Evolutionary conservation across 371 early-diverging fungal species (phyloP).

Genomic region (Aphelidium insulamus): DNA sequence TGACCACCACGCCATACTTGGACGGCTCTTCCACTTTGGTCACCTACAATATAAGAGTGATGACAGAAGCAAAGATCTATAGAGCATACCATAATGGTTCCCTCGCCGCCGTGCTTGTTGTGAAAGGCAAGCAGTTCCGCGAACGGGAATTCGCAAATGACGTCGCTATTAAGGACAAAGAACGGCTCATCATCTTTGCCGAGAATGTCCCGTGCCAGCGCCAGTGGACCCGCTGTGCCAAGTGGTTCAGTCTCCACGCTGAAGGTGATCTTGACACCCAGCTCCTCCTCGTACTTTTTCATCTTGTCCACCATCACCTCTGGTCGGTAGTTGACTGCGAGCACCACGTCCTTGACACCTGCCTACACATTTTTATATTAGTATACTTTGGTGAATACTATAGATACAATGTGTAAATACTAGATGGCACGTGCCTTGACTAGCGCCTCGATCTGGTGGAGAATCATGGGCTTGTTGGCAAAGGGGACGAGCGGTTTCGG

Average conservation of each 20-base stretch:
- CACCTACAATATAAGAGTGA: constrained; percentile 14
- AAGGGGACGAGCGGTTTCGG: constrained; percentile 99
- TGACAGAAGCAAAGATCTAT: background rate
- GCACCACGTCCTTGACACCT: constrained; percentile 90
- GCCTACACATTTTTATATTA: constrained; percentile 25
- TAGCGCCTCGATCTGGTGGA: constrained; percentile 95
- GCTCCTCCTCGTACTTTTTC: constrained; percentile 62
- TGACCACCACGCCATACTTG: constrained; percentile 93
- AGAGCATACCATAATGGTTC: constrained; percentile 58
- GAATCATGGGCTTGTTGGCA: constrained; percentile 96
- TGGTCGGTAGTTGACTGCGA: constrained; percentile 96
- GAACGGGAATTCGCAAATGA: constrained; percentile 96
- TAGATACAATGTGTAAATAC: background rate
- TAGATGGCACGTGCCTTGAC: constrained; percentile 42
- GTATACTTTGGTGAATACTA: background rate
- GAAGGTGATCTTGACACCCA: constrained; percentile 81
- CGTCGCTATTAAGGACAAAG: constrained; percentile 98
- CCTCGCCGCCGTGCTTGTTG: constrained; percentile 61
- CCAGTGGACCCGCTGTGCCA: constrained; percentile 96
- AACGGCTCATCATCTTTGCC: constrained; percentile 77
- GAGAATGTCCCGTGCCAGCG: constrained; percentile 74
- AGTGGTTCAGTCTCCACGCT: constrained; percentile 92
- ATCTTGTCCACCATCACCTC: constrained; percentile 79
- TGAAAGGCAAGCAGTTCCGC: constrained; percentile 68
- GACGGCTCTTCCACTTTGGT: constrained; percentile 95